phyloP scores from a whole-genome alignment of 2,329 filamentous ascomycete genomes.

The Sclerotiophoma versabilis region DNA sequence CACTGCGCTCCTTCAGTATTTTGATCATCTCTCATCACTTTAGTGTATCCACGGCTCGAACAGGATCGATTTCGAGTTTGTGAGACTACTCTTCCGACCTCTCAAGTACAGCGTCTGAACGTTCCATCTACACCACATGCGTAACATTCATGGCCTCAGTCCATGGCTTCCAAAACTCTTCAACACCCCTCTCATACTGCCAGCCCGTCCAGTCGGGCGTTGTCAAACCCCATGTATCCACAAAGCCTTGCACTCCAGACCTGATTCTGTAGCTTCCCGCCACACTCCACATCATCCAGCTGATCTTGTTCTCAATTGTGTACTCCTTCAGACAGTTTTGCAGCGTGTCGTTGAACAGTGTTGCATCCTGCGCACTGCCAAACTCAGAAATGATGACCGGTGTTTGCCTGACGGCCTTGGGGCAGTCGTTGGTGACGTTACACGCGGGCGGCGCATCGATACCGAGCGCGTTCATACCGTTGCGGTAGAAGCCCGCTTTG shows the following conservation, averaged over 20 bases:
- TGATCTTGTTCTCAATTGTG: slow-evolving; percentile 54
- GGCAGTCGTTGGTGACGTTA: slow-evolving; percentile 46
- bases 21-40: background rate
- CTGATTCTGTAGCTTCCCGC: slow-evolving; percentile 58
- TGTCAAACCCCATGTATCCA: slow-evolving; percentile 59
- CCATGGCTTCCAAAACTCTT: slow-evolving; percentile 62
- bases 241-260: slow-evolving; percentile 54
- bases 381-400: slow-evolving; percentile 51
- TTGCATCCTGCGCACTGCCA: slow-evolving; percentile 47
- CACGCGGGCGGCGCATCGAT: slow-evolving; percentile 47
- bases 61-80: background rate
- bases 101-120: background rate
- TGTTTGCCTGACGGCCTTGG: slow-evolving; percentile 43
- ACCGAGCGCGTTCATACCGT: slow-evolving; percentile 58
- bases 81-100: background rate
- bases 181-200: slow-evolving; percentile 55
- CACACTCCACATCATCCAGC: slow-evolving; percentile 60
- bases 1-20: background rate
- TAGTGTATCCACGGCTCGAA: no score
- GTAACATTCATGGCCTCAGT: slow-evolving; percentile 51
- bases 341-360: slow-evolving; percentile 55
- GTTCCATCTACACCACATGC: slow-evolving; percentile 13
- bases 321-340: slow-evolving; percentile 57
- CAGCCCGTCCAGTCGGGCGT: slow-evolving; percentile 58
- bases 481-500: slow-evolving; percentile 58